Evolutionary conservation across 163 green algal species (phyloP).

Genomic region (Scenedesmus sp.): DNA sequence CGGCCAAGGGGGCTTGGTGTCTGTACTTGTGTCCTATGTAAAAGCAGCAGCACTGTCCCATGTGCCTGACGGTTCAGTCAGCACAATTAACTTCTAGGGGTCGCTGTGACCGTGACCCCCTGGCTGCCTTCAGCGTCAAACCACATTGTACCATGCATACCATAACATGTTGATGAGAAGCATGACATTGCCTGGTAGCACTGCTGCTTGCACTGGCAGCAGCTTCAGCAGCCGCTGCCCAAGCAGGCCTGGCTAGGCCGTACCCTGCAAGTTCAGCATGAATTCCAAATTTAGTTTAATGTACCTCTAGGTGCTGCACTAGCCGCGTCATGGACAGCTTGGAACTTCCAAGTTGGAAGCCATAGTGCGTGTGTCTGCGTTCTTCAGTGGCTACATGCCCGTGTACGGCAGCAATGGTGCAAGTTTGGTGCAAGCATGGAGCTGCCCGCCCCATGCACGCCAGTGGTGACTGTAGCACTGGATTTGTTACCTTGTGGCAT

Average conservation of each 20-base stretch:
- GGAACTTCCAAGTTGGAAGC: no score
- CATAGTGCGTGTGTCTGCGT: slow-evolving; percentile 2
- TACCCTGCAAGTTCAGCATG: background rate
- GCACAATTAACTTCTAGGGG: no score
- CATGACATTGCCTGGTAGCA: background rate
- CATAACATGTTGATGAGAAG: no score
- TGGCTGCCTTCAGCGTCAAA: no score
- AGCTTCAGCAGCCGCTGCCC: background rate
- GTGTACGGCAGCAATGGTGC: background rate
- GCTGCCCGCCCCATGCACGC: background rate
- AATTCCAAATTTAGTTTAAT: background rate
- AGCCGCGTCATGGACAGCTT: background rate
- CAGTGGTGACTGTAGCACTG: no score
- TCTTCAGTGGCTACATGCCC: background rate
- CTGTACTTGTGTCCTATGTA: no score
- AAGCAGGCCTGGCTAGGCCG: background rate
- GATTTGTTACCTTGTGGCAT: no score
- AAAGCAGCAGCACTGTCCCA: no score
- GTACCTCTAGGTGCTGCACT: background rate
- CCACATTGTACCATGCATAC: no score
- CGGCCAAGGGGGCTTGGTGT: no score
- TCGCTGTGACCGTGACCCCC: no score
- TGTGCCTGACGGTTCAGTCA: no score
- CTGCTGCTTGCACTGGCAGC: background rate
- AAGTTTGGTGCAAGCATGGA: background rate